These are phyloP conservation scores for Delitschia confertaspora DNA, from an alignment of 495 filamentous ascomycete species.

Conservation along the genomic window DNA sequence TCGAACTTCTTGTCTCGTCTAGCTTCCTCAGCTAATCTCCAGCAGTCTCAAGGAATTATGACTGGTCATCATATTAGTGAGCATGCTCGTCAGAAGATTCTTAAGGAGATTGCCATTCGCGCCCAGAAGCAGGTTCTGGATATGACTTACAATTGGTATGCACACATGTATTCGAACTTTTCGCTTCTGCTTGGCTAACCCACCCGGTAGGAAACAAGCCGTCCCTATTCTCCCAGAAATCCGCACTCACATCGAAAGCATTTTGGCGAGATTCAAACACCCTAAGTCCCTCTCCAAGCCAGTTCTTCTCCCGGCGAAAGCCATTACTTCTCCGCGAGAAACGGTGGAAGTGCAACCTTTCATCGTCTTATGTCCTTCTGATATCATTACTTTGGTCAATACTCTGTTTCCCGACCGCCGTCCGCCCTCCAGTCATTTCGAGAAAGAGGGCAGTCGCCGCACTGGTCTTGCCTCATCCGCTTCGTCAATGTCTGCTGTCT, in stretches of 20 bases:
- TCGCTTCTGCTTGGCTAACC: slow-evolving; percentile 7
- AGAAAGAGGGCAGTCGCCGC: slow-evolving; percentile 37
- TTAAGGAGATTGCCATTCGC: slow-evolving; percentile 71
- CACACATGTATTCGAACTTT: neutral
- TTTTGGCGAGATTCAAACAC: slow-evolving; percentile 57
- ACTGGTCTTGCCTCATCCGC: slow-evolving; percentile 51
- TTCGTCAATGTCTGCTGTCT: slow-evolving; percentile 58
- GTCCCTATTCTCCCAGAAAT: slow-evolving; percentile 56
- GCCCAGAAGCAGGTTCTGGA: slow-evolving; percentile 66
- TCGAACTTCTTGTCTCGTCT: slow-evolving; percentile 3
- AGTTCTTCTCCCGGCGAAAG: slow-evolving; percentile 55
- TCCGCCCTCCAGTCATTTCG: slow-evolving; percentile 42
- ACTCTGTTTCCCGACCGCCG: slow-evolving; percentile 59
- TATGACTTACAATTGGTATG: slow-evolving; percentile 44
- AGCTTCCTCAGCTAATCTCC: slow-evolving; percentile 27
- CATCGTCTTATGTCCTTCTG: slow-evolving; percentile 63
- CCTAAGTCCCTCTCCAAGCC: slow-evolving; percentile 46
- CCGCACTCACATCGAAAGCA: slow-evolving; percentile 65
- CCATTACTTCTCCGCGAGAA: slow-evolving; percentile 60
- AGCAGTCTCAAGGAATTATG: slow-evolving; percentile 73
- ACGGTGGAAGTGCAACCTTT: slow-evolving; percentile 64
- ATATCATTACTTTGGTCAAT: slow-evolving; percentile 60
- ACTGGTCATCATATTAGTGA: slow-evolving; percentile 84
- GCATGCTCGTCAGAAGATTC: slow-evolving; percentile 77
- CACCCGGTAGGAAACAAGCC: slow-evolving; percentile 45